Conservation (phyloP, 2,329 filamentous ascomycete species). For the Scedosporium minutisporum region DNA sequence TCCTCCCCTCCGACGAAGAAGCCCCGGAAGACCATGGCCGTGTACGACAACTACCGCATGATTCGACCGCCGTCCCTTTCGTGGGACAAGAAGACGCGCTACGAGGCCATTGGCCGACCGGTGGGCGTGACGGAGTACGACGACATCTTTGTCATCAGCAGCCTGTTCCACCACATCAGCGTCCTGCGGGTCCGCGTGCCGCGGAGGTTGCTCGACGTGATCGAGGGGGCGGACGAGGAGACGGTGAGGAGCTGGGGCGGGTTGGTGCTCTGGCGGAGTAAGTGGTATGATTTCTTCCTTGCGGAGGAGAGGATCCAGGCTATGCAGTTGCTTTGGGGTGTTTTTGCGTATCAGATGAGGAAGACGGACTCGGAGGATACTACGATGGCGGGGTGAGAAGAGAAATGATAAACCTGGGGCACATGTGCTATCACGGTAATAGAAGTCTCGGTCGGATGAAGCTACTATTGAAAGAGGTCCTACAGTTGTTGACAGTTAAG, state of each 20-base stretch:
- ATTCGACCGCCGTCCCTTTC: constrained; percentile 45
- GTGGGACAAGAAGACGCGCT: constrained; percentile 52
- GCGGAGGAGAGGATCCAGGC: constrained; percentile 44
- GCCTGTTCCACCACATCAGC: constrained; percentile 52
- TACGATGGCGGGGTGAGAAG: not conserved
- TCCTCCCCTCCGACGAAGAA: constrained; percentile 31
- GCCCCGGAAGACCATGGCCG: constrained; percentile 42
- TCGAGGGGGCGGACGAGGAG: constrained; percentile 35
- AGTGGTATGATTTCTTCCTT: constrained; percentile 53
- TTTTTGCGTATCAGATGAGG: constrained; percentile 53
- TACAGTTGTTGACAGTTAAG: too few relatives aligned
- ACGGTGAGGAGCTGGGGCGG: constrained; percentile 36
- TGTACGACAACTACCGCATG: constrained; percentile 57
- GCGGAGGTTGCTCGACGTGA: constrained; percentile 36
- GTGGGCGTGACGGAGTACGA: constrained; percentile 37
- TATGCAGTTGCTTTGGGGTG: constrained; percentile 46
- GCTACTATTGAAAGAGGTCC: too few relatives aligned
- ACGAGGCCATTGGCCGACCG: constrained; percentile 45
- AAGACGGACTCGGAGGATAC: constrained; percentile 16
- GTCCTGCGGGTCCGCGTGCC: constrained; percentile 51
- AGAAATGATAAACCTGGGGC: not conserved
- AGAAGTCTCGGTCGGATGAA: not conserved
- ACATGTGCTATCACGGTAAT: too few relatives aligned
- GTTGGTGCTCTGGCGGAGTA: constrained; percentile 46
- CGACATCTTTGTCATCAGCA: constrained; percentile 52